These are phyloP conservation scores for Prunus davidiana DNA, from an alignment of 306 rosid genomes.

Conservation along the genomic window DNA sequence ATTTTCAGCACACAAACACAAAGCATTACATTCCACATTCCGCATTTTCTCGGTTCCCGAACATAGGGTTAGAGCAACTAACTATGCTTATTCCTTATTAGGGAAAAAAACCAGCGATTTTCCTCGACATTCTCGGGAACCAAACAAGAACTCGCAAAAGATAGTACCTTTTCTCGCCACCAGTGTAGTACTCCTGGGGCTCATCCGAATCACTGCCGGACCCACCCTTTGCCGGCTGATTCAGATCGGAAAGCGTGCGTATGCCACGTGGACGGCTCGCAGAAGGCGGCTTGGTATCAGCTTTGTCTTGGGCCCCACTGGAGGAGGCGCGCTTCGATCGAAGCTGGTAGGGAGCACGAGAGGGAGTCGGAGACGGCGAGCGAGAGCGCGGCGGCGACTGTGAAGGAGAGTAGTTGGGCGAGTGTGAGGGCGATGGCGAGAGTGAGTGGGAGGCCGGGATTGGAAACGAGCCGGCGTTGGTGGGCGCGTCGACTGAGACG, in stretches of 20 bases:
- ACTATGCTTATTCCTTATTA: not conserved
- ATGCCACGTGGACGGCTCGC: conserved; percentile 40
- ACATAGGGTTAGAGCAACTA: not conserved
- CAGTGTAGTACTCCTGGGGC: conserved; percentile 72
- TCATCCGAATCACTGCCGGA: conserved; percentile 71
- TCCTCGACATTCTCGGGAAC: not conserved
- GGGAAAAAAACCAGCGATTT: not conserved
- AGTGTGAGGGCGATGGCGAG: conserved; percentile 19
- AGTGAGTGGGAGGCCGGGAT: conserved; percentile 5
- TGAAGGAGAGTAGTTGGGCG: conserved; percentile 33
- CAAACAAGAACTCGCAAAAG: not conserved
- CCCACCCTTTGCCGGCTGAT: conserved; percentile 38
- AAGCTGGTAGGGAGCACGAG: conserved; percentile 65
- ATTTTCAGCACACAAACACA: not conserved
- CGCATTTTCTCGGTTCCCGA: not conserved
- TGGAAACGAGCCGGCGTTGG: conserved; percentile 9
- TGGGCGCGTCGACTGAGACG: not conserved
- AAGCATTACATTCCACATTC: not conserved
- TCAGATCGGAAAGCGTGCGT: conserved; percentile 65
- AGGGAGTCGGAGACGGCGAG: conserved; percentile 27
- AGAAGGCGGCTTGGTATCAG: conserved; percentile 36
- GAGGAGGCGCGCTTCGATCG: conserved; percentile 57
- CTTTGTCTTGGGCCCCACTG: conserved; percentile 26
- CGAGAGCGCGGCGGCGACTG: conserved; percentile 40
- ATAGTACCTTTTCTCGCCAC: conserved; percentile 83